Evolutionary conservation across 2,329 filamentous ascomycete species (phyloP), one percentile per base, ranked within the genome.

Genomic region (Onygenales sp.): DNA sequence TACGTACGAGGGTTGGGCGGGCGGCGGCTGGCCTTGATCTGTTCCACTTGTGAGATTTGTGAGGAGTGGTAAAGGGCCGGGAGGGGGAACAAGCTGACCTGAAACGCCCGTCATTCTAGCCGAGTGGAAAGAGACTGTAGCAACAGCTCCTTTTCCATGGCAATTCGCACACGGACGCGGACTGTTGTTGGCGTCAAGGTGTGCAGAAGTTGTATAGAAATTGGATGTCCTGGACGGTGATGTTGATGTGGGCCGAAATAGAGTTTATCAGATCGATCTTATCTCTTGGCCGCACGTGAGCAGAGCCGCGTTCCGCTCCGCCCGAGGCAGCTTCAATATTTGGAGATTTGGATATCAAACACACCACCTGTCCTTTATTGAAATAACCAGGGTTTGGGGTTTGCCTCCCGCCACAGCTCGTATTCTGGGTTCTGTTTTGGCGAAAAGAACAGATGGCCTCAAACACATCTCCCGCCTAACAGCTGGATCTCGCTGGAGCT

Each of bases 211-310:
- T 27, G 21, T 27, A 27, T 27, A 27, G 21, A 27, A 27, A 1
- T 27, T 27, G 21, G 13, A 46, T 33, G 13, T 14, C 6, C 13
- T 7, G 14, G 43, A 9, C 6, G 21, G 5, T 45, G 43, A 33
- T 31, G 27, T 33, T 27, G 43, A 44, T 14, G 44, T 14, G 27
- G 13, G 43, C 43, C 7, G 43, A 46, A 46, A 10, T 46, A 13
- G 17, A 14, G 35, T 39, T 56, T 59, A 59, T 59, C 57, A 55
- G 57, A 59, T 59, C 46, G 47, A 59, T 58, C 57, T 59, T 56
- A 59, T 59, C 57, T 51, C 54, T 47, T 53, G 50, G 49, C 47
- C 13, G 17, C 17, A 39, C 11, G 32, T 11, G 36, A 10, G 36
- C 21, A 32, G 38, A 14, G 32, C 38, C n/a, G 21, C 27, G 21